Evolutionary conservation across 2,329 filamentous ascomycete genomes (phyloP), one percentile per base, ranked within the genome.

Genomic region (Arthrobotrys sinensis): DNA sequence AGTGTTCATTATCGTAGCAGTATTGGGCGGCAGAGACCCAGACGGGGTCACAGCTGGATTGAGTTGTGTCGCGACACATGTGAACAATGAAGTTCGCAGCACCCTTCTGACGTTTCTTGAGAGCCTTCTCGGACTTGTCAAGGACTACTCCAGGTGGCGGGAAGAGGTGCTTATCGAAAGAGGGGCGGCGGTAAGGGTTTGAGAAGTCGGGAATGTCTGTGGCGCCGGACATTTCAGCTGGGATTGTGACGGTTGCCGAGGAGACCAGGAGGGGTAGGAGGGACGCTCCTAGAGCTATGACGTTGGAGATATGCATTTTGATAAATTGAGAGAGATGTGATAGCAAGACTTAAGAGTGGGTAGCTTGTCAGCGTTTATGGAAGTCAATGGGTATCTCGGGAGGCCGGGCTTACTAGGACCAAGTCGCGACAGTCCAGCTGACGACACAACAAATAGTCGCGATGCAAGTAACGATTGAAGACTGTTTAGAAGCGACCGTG

Each of bases 1-100:
- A 77, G 19, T 77, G 73, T 40, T 71, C 66, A 50, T 77, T 67
- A 43, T 77, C 73, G 60, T 71, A 77, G 45, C 73, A 77, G 66
- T 66, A 77, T 62, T 77, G 73, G 4, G 73, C 73, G 45, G 73
- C n/a, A 8, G 73, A 71, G 12, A 77, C 73, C 73, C 73, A 77
- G 21, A 77, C 66, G 10, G 43, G 19, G 32, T 66, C 73, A 32
- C 73, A 77, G 60, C 24, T 62, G 6, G 73, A 50, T 55, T 77
- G 73, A 8, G 66, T 70, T 34, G 57, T 48, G 40, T 77, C 73
- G 14, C 66, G 57, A 32, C 73, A 77, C 73, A 77, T 77, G 50
- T 77, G 60, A 3, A 77, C 73, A 32, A 77, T 77, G 32, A 77
- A 77, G 65, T 77, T 71, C 14, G 73, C 66, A 28, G 73, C 48